These are phyloP conservation scores for Chrysanthemum lavandulifolium DNA, from an alignment of 129 eudicot species.

Conservation along the genomic window DNA sequence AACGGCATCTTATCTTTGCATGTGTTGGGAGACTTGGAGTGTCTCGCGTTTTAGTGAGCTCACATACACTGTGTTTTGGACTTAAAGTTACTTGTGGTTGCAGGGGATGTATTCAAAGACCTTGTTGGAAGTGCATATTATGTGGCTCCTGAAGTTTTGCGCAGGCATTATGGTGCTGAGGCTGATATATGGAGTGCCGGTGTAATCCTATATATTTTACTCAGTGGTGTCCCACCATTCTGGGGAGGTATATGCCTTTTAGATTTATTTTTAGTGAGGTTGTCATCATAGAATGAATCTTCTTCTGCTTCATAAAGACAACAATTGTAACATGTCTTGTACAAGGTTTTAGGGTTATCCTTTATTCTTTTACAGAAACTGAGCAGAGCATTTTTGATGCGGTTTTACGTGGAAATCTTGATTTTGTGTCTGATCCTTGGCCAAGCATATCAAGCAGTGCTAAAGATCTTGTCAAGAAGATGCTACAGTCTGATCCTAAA, in stretches of 20 bases:
- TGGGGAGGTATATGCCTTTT: constrained; percentile 77
- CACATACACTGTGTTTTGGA: constrained; percentile 10
- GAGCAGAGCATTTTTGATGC: constrained; percentile 92
- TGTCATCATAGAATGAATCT: constrained; percentile 16
- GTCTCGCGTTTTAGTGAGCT: constrained; percentile 15
- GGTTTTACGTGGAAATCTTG: constrained; percentile 78
- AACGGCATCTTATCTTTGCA: neutral
- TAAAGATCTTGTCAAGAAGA: constrained; percentile 92
- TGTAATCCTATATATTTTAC: constrained; percentile 86
- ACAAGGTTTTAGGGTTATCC: constrained; percentile 3
- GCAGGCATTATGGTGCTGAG: constrained; percentile 82
- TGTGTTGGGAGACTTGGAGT: constrained; percentile 6
- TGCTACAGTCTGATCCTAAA: constrained; percentile 77
- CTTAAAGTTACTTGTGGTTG: constrained; percentile 29
- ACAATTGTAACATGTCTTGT: constrained; percentile 14
- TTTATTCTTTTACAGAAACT: constrained; percentile 53
- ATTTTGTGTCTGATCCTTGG: constrained; percentile 95
- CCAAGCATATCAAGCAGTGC: constrained; percentile 94
- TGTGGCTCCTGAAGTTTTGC: constrained; percentile 96
- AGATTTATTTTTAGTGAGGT: neutral
- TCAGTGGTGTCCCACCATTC: constrained; percentile 97
- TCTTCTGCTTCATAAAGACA: constrained; percentile 14
- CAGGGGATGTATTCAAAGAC: constrained; percentile 86
- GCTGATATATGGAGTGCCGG: constrained; percentile 98
- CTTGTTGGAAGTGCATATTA: constrained; percentile 99